Conservation (phyloP, 2,329 filamentous ascomycete genomes). For the Scytalidium lignicola region DNA sequence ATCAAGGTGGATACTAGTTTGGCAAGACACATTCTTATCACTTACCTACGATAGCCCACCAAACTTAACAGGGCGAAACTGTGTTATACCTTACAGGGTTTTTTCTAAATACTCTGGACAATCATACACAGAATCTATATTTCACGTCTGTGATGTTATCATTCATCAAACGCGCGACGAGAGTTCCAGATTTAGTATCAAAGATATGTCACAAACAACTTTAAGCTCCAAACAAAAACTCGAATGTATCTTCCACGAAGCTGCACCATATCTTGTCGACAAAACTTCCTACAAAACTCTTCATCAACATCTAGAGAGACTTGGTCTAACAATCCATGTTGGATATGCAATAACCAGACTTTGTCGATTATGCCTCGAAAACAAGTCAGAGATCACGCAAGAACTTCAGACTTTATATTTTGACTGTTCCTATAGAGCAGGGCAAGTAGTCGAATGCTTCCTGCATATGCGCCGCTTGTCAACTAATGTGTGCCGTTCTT, state of each 20-base stretch:
- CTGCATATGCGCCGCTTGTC: slow-evolving; percentile 60
- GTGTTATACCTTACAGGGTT: slow-evolving; percentile 35
- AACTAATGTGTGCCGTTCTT: slow-evolving; percentile 56
- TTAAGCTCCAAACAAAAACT: slow-evolving; percentile 34
- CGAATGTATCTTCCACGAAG: slow-evolving; percentile 47
- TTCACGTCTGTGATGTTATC: slow-evolving; percentile 53
- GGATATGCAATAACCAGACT: slow-evolving; percentile 21
- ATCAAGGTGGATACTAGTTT: slow-evolving; percentile 33
- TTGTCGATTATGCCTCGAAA: slow-evolving; percentile 42
- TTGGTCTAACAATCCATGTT: background rate
- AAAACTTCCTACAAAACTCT: slow-evolving; percentile 42
- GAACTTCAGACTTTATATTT: too few species aligned
- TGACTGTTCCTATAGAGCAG: slow-evolving; percentile 38
- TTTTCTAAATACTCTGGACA: slow-evolving; percentile 28
- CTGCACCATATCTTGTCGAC: slow-evolving; percentile 32
- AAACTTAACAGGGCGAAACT: slow-evolving; percentile 42
- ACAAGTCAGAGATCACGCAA: slow-evolving; percentile 24
- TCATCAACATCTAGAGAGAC: too few species aligned
- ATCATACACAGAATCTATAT: slow-evolving; percentile 55
- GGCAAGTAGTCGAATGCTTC: slow-evolving; percentile 61
- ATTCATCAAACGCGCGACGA: slow-evolving; percentile 27
- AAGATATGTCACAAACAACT: background rate
- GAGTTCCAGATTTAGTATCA: background rate
- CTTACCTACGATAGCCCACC: slow-evolving; percentile 57
- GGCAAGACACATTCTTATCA: slow-evolving; percentile 59